Evolutionary conservation across 129 eudicot species (phyloP).

Genomic region (Artemisia annua): DNA sequence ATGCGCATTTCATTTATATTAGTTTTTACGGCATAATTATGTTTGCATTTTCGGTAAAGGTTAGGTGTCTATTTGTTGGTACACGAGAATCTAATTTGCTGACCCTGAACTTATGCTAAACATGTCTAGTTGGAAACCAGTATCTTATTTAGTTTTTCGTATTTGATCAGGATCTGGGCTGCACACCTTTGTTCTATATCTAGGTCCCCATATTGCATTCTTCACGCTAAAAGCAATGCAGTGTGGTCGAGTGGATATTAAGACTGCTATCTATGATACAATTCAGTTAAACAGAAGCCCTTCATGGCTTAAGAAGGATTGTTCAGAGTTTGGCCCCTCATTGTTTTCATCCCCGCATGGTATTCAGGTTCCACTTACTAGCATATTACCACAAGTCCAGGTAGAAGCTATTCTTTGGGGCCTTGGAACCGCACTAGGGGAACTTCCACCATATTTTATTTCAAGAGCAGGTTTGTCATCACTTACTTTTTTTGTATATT

Average conservation of each 20-base stretch:
- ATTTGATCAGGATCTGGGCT: constrained; percentile 77
- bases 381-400: constrained; percentile 92
- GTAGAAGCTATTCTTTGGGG: constrained; percentile 95
- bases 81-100: not conserved
- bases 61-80: no score
- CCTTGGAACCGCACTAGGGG: constrained; percentile 93
- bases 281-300: constrained; percentile 77
- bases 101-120: constrained; percentile 10
- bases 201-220: constrained; percentile 95
- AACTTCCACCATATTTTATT: constrained; percentile 96
- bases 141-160: not conserved
- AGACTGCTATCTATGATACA: constrained; percentile 89
- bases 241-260: constrained; percentile 93
- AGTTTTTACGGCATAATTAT: no score
- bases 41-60: no score
- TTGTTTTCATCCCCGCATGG: constrained; percentile 49
- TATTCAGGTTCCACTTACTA: constrained; percentile 71
- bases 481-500: not conserved
- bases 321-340: constrained; percentile 91
- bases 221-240: constrained; percentile 89
- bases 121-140: not conserved
- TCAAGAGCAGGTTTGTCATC: constrained; percentile 81
- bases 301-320: constrained; percentile 88
- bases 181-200: constrained; percentile 94
- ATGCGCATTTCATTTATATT: no score